Conservation (phyloP, 805 yeast species). For the Metschnikowia aberdeeniae region DNA sequence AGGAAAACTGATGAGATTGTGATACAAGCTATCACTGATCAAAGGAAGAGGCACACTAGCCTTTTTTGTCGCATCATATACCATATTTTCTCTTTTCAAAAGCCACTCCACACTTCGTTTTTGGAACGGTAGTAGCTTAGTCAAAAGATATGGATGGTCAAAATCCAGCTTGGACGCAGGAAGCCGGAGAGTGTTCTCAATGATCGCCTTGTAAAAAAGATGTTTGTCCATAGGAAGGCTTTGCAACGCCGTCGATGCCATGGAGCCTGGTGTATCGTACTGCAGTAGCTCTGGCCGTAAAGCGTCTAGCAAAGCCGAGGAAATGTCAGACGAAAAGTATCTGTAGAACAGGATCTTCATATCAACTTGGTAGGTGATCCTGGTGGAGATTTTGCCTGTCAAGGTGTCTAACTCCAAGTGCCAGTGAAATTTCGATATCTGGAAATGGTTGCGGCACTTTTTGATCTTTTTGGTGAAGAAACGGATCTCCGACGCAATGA, state of each 20-base stretch:
- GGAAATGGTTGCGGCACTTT: conserved; percentile 14
- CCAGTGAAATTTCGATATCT: conserved; percentile 4
- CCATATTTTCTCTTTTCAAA: conserved; percentile 45
- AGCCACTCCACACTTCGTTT: conserved; percentile 55
- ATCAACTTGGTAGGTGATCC: conserved; percentile 9
- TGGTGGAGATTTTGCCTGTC: conserved; percentile 3
- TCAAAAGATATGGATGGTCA: conserved; percentile 41
- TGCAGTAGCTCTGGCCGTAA: conserved; percentile 1
- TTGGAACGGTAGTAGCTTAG: conserved; percentile 48
- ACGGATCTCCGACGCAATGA: conserved; percentile 10
- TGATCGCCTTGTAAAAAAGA: conserved; percentile 48
- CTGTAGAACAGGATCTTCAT: conserved; percentile 12
- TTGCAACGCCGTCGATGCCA: background rate
- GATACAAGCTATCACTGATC: conserved; percentile 11
- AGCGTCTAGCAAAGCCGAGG: conserved; percentile 6
- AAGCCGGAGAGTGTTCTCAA: conserved; percentile 38
- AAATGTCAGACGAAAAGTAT: conserved; percentile 18
- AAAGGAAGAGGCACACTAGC: conserved; percentile 21
- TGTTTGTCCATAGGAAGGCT: conserved; percentile 28
- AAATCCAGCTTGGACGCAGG: conserved; percentile 19
- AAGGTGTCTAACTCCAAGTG: conserved; percentile 6
- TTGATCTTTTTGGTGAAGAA: conserved; percentile 12
- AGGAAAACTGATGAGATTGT: conserved; percentile 6
- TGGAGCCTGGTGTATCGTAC: background rate
- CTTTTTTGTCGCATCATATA: conserved; percentile 25